A percentile compares a stretch with the other conserved stretches of the same genome.
Evolutionary conservation across 495 filamentous ascomycete species (phyloP).

Genomic region (Articulospora tetracladia): DNA sequence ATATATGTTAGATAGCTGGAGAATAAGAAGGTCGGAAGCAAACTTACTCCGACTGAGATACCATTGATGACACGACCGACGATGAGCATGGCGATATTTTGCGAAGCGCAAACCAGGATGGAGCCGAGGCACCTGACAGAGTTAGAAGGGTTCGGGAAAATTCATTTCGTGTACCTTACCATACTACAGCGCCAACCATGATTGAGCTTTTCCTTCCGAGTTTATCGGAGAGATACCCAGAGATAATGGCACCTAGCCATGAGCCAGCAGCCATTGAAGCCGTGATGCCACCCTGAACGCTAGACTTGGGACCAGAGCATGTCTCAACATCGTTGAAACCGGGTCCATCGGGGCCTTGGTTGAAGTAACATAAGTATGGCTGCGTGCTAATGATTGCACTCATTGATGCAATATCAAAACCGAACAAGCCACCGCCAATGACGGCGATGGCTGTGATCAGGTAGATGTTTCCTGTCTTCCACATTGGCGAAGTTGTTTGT

Average conservation of each 20-base stretch:
- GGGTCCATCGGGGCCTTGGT: constrained; percentile 37
- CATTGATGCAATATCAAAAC: constrained; percentile 79
- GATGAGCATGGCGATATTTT: constrained; percentile 70
- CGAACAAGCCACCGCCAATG: constrained; percentile 74
- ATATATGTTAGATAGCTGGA: neutral
- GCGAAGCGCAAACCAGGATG: constrained; percentile 62
- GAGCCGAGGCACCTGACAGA: constrained; percentile 57
- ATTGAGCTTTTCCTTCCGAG: constrained; percentile 67
- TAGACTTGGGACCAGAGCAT: constrained; percentile 32
- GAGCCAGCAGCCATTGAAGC: constrained; percentile 72
- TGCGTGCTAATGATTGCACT: constrained; percentile 62
- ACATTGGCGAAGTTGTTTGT: constrained; percentile 22
- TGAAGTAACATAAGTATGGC: constrained; percentile 62
- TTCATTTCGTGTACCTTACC: constrained; percentile 36
- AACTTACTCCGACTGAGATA: constrained; percentile 52
- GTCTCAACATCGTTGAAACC: constrained; percentile 34
- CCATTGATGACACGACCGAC: constrained; percentile 75
- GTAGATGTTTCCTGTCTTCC: constrained; percentile 64
- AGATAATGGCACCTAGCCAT: constrained; percentile 63
- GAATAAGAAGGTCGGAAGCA: neutral
- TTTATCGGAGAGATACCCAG: constrained; percentile 60
- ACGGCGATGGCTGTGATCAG: constrained; percentile 70
- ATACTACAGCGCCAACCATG: constrained; percentile 57
- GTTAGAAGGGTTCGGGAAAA: constrained; percentile 12
- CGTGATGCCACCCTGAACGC: constrained; percentile 45